Evolutionary conservation across 257 asterid species (phyloP), one percentile per base, ranked within the genome.

Genomic region (Solanum pinnatisectum): DNA sequence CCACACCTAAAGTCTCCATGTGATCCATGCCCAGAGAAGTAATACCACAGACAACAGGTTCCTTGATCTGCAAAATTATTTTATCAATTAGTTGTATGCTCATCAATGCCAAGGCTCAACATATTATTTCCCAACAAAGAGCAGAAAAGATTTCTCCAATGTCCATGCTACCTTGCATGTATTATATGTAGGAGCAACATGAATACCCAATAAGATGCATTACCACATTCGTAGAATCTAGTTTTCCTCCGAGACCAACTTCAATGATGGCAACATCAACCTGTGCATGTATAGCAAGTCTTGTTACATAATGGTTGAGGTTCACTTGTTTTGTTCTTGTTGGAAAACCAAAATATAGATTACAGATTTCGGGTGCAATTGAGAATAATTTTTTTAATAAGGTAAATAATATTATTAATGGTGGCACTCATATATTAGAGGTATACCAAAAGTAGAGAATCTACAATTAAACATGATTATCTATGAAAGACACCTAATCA

Each of bases 201-300:
- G 49, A 73, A 52, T 49, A 72, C 72, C 77, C 10, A 27, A 87
- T 88, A 81, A 65, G 88, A 86, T 84, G 86, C 77, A 13, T 90
- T 94, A 96, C 99, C 98, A 96, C 98, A 89, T 96, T 96, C 8
- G 99, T 97, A 9, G 99, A 96, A 92, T 97, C 99, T 73, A 87
- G 87, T 71, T 90, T 91, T 91, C 98, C 99, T 72, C 99, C 99
- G 88, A 97, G 96, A 88, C 99, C 99, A 94, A 96, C 98, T 93
- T 97, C 98, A 87, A 96, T 91, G 86, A 97, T 92, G 87, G 98
- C 96, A 88, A 97, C 98, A 91, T 97, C 99, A 27, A 97, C 98
- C 99, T 97, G 93, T 86, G 72, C 87, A 89, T 92, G 79, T 81
- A 84, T 59, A 84, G 67, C 32, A 70, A 33, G 68, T 84, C 52